phyloP scores from a whole-genome alignment of 441 rosid species.

The Macaranga tanarius region DNA sequence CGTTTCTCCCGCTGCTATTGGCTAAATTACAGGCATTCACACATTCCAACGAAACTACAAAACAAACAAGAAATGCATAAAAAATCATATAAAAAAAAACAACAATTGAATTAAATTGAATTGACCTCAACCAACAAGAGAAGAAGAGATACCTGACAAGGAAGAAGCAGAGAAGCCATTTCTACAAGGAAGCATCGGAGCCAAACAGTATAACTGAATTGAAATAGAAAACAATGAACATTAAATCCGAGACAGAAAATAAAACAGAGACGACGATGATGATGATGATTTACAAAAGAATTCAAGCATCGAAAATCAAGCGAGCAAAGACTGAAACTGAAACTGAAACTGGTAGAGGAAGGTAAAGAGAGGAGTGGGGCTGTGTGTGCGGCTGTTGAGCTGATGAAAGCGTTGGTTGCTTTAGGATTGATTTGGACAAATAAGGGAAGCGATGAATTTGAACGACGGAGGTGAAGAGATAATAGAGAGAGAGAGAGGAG shows the following conservation, averaged over 20 bases:
- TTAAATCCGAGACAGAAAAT: too few relatives aligned
- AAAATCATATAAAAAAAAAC: too few relatives aligned
- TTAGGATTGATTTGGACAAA: conserved; percentile 17
- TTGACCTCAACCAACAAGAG: conserved; percentile 15
- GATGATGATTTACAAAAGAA: too few relatives aligned
- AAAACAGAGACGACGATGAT: too few relatives aligned
- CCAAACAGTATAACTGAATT: conserved; percentile 46
- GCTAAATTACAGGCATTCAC: conserved; percentile 70
- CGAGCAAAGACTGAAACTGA: too few relatives aligned
- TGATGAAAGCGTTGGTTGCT: conserved; percentile 10
- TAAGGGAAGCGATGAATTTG: conserved; percentile 39
- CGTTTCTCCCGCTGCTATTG: conserved; percentile 60
- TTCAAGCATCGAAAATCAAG: too few relatives aligned
- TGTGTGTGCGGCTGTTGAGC: background rate
- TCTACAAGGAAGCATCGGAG: conserved; percentile 38
- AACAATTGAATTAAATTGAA: too few relatives aligned
- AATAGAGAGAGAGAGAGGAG: conserved; percentile 48
- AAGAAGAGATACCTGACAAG: conserved; percentile 52
- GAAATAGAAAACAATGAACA: conserved; percentile 27
- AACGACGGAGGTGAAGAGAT: conserved; percentile 42
- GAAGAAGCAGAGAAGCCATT: conserved; percentile 82
- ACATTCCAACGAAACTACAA: conserved; percentile 81
- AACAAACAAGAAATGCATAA: background rate
- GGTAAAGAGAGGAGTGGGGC: too few relatives aligned
- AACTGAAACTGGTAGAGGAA: too few relatives aligned